Evolutionary conservation across 1,139 yeast species (phyloP).

Genomic region (Trichomonascaceae sp.): DNA sequence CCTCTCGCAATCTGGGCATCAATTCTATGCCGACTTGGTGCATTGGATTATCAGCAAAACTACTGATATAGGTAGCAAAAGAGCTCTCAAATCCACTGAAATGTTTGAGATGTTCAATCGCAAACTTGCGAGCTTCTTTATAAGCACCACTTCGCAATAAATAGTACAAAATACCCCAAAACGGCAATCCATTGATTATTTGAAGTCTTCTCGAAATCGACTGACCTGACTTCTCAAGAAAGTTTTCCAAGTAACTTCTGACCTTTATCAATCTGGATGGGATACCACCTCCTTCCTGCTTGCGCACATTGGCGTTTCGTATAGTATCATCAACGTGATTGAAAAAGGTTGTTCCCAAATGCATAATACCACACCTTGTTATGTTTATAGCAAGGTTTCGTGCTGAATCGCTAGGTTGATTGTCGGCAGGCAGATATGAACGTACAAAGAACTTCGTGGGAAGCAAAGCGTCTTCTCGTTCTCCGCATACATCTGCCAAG

Average conservation of each 20-base stretch:
- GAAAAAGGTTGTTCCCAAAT: slow-evolving; percentile 71
- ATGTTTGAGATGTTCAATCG: slow-evolving; percentile 45
- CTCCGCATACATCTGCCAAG: slow-evolving; percentile 27
- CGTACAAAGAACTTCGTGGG: slow-evolving; percentile 1
- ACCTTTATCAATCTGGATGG: slow-evolving; percentile 70
- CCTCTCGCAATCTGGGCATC: slow-evolving; percentile 65
- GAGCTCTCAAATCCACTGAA: slow-evolving; percentile 81
- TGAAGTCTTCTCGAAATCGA: slow-evolving; percentile 32
- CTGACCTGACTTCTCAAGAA: background rate
- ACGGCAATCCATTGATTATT: slow-evolving; percentile 73
- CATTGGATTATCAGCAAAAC: slow-evolving; percentile 57
- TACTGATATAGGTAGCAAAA: slow-evolving; percentile 73
- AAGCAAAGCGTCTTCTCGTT: slow-evolving; percentile 17
- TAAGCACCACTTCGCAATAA: slow-evolving; percentile 77
- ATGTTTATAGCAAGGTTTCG: slow-evolving; percentile 44
- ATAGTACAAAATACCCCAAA: slow-evolving; percentile 88
- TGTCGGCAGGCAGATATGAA: slow-evolving; percentile 1
- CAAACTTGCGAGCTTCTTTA: slow-evolving; percentile 65
- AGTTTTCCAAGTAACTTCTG: slow-evolving; percentile 31
- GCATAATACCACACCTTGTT: slow-evolving; percentile 50
- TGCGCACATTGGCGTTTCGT: slow-evolving; percentile 40
- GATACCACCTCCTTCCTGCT: slow-evolving; percentile 55
- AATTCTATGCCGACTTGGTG: slow-evolving; percentile 58
- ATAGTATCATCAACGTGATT: slow-evolving; percentile 61
- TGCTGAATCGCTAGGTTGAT: slow-evolving; percentile 27